phyloP scores from a whole-genome alignment of 2,329 filamentous ascomycete species.

The Fusarium chlamydosporum region DNA sequence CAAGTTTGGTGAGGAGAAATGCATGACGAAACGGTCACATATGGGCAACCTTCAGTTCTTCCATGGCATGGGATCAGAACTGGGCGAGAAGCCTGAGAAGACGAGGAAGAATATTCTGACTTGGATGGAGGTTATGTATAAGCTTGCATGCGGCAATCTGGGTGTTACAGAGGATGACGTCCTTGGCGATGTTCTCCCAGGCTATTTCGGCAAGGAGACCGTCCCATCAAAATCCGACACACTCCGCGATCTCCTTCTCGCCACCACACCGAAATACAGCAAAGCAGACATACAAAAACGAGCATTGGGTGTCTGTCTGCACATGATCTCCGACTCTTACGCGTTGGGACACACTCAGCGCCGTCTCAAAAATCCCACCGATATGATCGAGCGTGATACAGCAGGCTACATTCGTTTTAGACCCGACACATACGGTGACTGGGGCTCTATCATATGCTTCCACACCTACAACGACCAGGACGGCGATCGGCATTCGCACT shows the following conservation, averaged over 20 bases:
- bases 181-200: not conserved
- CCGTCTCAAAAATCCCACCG: constrained; percentile 21
- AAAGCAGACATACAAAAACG: constrained; percentile 17
- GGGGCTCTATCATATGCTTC: constrained; percentile 30
- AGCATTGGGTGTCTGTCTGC: constrained; percentile 33
- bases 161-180: constrained; percentile 3
- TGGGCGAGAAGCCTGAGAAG: constrained; percentile 29
- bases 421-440: constrained; percentile 25
- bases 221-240: constrained; percentile 8
- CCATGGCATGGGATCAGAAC: constrained; percentile 28
- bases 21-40: constrained; percentile 35
- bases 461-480: constrained; percentile 30
- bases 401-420: constrained; percentile 30
- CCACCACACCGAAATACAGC: constrained; percentile 30
- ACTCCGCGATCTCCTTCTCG: constrained; percentile 33
- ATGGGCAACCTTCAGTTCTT: constrained; percentile 42
- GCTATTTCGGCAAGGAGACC: constrained; percentile 12
- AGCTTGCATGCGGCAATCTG: constrained; percentile 32
- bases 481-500: constrained; percentile 28
- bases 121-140: constrained; percentile 42
- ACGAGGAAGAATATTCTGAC: constrained; percentile 15
- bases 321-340: constrained; percentile 40
- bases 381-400: constrained; percentile 21
- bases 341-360: constrained; percentile 34
- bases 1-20: constrained; percentile 32